A percentile compares a stretch with the other conserved stretches of the same genome.
These are phyloP conservation scores for Penicillium palitans DNA, from an alignment of 2,329 filamentous ascomycete species.

Conservation along the genomic window DNA sequence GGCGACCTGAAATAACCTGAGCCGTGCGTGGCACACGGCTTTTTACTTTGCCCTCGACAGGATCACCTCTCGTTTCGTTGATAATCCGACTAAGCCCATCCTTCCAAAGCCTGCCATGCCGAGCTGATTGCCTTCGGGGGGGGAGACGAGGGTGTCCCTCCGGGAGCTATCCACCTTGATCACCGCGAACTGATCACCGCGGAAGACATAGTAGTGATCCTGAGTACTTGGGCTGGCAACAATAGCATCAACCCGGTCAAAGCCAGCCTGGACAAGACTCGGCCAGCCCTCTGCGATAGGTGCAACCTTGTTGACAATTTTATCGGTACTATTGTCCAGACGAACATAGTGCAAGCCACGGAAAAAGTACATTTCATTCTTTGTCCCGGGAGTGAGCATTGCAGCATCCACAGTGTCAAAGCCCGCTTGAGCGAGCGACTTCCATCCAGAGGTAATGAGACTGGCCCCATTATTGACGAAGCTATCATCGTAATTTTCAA, in stretches of 20 bases:
- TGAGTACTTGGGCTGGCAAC: neutral
- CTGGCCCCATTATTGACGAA: neutral
- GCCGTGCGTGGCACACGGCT: neutral
- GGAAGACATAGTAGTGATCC: neutral
- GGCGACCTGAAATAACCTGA: neutral
- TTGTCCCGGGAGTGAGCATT: neutral
- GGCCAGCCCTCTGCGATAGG: constrained; percentile 1
- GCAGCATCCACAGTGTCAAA: constrained; percentile 3
- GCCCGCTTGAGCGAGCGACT: neutral
- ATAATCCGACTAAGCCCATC: neutral
- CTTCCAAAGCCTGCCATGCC: neutral
- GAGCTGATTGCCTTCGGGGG: neutral
- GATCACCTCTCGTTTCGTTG: neutral
- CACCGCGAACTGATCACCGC: neutral
- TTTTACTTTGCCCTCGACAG: neutral
- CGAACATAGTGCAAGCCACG: constrained; percentile 4
- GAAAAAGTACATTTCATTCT: constrained; percentile 5
- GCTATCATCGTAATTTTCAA: constrained; percentile 6
- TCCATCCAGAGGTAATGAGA: neutral
- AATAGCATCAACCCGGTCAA: constrained; percentile 1
- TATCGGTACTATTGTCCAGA: neutral
- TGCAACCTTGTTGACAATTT: neutral
- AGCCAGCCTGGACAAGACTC: constrained; percentile 2
- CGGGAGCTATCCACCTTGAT: neutral
- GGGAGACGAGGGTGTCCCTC: neutral